Evolutionary conservation across 371 early-diverging fungal genomes (phyloP), one percentile per base, ranked within the genome.

Genomic region (Mortierella sp.): DNA sequence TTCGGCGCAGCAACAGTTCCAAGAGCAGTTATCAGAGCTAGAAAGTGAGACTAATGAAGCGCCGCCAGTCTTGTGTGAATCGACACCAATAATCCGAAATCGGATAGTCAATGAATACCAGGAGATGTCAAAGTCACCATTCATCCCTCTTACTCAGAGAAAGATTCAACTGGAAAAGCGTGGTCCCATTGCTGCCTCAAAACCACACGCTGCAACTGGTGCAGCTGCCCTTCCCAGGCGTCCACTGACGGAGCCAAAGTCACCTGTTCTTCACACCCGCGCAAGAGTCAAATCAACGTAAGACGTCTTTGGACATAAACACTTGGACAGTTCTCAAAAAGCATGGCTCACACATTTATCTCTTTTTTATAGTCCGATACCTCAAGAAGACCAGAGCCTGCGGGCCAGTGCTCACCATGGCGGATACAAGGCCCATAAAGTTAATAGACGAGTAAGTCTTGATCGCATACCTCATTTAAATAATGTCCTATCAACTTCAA

Each of bases 381-480:
- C 65, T 5, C 59, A 62, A 10, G 69, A 77, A 10, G 64, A 61
- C 45, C 65, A 55, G 3, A 45, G 58, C 2, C 28, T 64, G 22
- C 67, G 71, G 36, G 68, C 68, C 2, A 52, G 58, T n/a, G 40
- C 72, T 28, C 61, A 63, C 7, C 67, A 58, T 4, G 50, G 52
- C 5, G 73, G 73, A 58, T 72, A 69, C 67, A 72, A 58, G 33
- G 73, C 73, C 3, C 48, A 72, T 22, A 59, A 65, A 21, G 52
- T 77, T 6, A 59, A 77, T 41, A 63, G 62, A 48, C 60, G 69
- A 28, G 77, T 72, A 77, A 65, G 77, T 58, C 33, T 19, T 24
- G 1, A 28, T 28, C 28, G 28, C 28, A 28, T 28, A 28, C 28
- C 28, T 28, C 28, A 28, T 28, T 28, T 28, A 28, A 28, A 28